Percentiles rank a stretch among this genome's conserved stretches.
Evolutionary conservation across 2,329 filamentous ascomycete species (phyloP).

Genomic region (Teratosphaeria pseudoeucalypti): DNA sequence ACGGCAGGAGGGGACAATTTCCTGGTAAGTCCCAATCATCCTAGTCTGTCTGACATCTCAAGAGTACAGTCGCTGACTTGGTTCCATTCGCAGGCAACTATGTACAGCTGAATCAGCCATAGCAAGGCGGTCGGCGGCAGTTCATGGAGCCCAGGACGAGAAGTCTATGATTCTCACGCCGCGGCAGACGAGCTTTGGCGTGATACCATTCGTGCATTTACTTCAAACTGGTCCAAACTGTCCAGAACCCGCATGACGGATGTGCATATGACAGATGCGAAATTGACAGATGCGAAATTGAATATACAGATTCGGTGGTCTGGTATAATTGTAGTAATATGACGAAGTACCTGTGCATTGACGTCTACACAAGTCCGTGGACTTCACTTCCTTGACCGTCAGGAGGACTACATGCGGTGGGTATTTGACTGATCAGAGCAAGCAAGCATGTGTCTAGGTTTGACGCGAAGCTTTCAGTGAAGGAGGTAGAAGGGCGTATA

Average conservation of each 20-base stretch:
- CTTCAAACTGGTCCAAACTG: neutral
- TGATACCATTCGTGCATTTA: neutral
- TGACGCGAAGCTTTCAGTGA: too few relatives aligned
- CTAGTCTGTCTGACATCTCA: neutral
- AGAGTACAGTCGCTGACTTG: slow-evolving; percentile 1
- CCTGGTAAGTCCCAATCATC: slow-evolving; percentile 57
- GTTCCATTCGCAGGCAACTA: slow-evolving; percentile 32
- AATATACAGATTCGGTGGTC: neutral
- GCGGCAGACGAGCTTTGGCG: too few relatives aligned
- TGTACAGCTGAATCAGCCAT: slow-evolving; percentile 31
- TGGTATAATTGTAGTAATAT: neutral
- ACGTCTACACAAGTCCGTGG: neutral
- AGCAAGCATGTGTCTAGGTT: too few relatives aligned
- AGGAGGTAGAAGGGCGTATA: neutral
- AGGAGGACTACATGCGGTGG: too few relatives aligned
- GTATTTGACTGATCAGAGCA: too few relatives aligned
- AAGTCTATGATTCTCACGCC: neutral
- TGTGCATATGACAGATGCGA: neutral
- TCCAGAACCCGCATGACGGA: neutral
- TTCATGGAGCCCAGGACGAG: neutral
- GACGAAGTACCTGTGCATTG: neutral
- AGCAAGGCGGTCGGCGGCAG: slow-evolving; percentile 3
- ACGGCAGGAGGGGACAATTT: slow-evolving; percentile 80
- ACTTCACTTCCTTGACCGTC: neutral
- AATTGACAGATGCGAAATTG: neutral